A percentile compares a stretch with the other conserved stretches of the same genome.
These are phyloP conservation scores for Saccharomyces paradoxus DNA, from an alignment of 805 yeast genomes.

Conservation along the genomic window DNA sequence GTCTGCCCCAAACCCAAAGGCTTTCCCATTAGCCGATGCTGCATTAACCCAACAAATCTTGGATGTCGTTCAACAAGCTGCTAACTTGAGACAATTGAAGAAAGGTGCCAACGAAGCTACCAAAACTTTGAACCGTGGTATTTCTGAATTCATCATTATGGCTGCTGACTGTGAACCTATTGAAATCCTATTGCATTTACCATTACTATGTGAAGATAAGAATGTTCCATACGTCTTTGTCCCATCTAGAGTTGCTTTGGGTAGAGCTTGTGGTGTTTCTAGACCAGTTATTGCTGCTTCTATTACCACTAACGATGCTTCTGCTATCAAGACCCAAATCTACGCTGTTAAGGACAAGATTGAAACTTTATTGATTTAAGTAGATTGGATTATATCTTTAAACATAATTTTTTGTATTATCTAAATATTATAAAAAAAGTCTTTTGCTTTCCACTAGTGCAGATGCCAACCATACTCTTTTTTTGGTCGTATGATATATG, in stretches of 20 bases:
- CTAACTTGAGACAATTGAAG: conserved; percentile 95
- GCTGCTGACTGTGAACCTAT: conserved; percentile 99
- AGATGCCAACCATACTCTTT: neutral
- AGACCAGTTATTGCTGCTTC: conserved; percentile 99
- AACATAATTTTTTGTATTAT: neutral
- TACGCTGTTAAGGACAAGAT: conserved; percentile 97
- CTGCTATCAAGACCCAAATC: conserved; percentile 94
- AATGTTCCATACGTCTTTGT: conserved; percentile 98
- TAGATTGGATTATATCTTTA: neutral
- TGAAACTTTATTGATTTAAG: conserved; percentile 87
- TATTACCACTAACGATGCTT: conserved; percentile 96
- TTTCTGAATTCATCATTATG: conserved; percentile 97
- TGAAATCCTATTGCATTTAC: conserved; percentile 94
- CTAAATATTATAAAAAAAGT: neutral
- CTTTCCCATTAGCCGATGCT: conserved; percentile 97
- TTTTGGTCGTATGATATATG: neutral
- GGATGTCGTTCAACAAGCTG: conserved; percentile 96
- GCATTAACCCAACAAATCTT: conserved; percentile 92
- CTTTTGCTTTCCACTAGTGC: neutral
- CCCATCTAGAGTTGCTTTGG: conserved; percentile 96
- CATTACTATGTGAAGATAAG: conserved; percentile 97
- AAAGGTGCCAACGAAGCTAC: conserved; percentile 99
- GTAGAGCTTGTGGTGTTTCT: conserved; percentile 99
- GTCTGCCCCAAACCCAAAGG: conserved; percentile 95
- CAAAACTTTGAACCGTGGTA: conserved; percentile 98